Conservation (phyloP, 371 early-diverging fungal genomes). For the Syncephalastrum contaminatum region DNA sequence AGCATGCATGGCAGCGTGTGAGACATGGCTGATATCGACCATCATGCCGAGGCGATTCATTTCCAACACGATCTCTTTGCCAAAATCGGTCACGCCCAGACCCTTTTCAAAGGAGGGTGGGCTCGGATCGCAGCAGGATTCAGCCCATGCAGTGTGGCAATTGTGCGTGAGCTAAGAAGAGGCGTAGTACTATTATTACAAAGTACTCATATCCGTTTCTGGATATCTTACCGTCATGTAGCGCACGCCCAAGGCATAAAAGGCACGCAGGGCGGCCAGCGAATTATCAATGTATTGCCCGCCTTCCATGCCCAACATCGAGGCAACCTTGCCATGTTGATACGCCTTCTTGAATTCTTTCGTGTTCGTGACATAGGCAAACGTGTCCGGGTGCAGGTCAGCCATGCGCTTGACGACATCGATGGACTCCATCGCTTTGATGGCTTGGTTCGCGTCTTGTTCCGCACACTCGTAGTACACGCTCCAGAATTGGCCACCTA, state of each 20-base stretch:
- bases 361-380: slow-evolving; percentile 46
- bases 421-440: slow-evolving; percentile 54
- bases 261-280: slow-evolving; percentile 51
- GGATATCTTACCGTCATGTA: slow-evolving; percentile 61
- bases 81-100: slow-evolving; percentile 58
- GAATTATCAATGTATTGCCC: slow-evolving; percentile 67
- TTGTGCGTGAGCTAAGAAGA: slow-evolving; percentile 54
- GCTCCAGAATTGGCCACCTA: slow-evolving; percentile 68
- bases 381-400: slow-evolving; percentile 46
- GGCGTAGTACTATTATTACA: neutral
- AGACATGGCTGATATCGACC: slow-evolving; percentile 69
- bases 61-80: slow-evolving; percentile 53
- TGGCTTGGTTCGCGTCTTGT: slow-evolving; percentile 30
- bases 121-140: slow-evolving; percentile 50
- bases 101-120: slow-evolving; percentile 48
- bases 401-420: slow-evolving; percentile 60
- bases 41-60: slow-evolving; percentile 75
- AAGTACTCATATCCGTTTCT: neutral
- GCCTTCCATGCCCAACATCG: slow-evolving; percentile 68
- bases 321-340: slow-evolving; percentile 49
- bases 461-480: slow-evolving; percentile 50
- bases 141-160: slow-evolving; percentile 72
- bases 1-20: slow-evolving; percentile 62
- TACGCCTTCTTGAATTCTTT: slow-evolving; percentile 47
- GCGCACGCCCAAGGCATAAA: slow-evolving; percentile 60